Evolutionary conservation across 768 basidiomycete genomes (phyloP), one percentile per base, ranked within the genome.

Genomic region (Arthromyces matolae): DNA sequence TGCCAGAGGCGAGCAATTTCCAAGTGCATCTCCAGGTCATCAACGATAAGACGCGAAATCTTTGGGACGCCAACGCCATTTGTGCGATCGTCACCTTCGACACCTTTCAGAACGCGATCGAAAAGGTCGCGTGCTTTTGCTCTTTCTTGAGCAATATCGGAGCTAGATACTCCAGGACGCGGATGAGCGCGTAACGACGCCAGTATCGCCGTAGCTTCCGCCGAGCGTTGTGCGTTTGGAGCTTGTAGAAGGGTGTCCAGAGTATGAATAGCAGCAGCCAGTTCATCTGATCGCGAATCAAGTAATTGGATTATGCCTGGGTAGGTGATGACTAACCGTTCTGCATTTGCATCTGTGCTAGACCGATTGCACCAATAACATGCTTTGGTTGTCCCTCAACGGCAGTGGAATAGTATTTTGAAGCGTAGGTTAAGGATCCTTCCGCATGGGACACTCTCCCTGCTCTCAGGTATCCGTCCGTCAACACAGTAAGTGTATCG

Each of bases 1-100:
- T 89, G 87, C 89, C 93, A 97, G 45, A 96, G 64, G 37, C 84
- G 80, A 9, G 92, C 92, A 50, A 97, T 83, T 63, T 97, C 94
- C n/a, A 84, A 69, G 54, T 91, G 86, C 78, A 97, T 81, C 50
- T 95, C 89, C 42, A 87, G 70, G 58, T 99, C 95, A 12, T 88
- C 81, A 0, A 73, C 72, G 40, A 93, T 76, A 18, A 71, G 77
- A 18, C 79, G 75, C 5, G 82, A 70, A 3, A 71, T 51, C 52
- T 70, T 71, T 45, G 58, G 69, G 5, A 60, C 55, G 8, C 56
- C 58, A 35, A 73, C 62, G 0, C 77, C 78, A 47, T 73, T 72
- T 12, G 67, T 48, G 8, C 79, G 73, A 4, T 82, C 79, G n/a
- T 87, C 86, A 0, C 73, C 64, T 31, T 84, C 80, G 40, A 90